These are phyloP conservation scores for Phialophora tarda DNA, from an alignment of 2,329 filamentous ascomycete species.

Conservation along the genomic window DNA sequence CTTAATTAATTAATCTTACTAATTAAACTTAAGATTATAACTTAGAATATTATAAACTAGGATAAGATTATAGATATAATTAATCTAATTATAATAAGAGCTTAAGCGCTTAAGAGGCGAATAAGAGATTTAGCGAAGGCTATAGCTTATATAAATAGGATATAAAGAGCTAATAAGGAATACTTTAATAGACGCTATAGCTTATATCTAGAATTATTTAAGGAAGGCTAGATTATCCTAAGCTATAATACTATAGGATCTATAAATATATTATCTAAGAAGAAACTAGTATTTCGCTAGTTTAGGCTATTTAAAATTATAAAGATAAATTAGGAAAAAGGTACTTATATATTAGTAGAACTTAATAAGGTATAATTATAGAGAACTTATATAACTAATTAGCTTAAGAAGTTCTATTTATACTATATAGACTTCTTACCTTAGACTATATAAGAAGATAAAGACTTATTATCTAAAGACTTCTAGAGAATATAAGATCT, in stretches of 20 bases:
- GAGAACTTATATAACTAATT: neutral
- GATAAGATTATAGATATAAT: neutral
- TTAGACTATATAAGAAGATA: neutral
- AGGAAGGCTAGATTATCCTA: neutral
- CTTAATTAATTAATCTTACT: neutral
- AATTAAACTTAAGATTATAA: constrained; percentile 2
- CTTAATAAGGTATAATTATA: neutral
- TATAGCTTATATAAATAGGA: neutral
- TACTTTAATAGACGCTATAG: constrained; percentile 4
- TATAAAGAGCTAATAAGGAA: neutral
- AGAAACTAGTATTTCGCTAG: constrained; percentile 9
- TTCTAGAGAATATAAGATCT: neutral
- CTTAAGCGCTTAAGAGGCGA: neutral
- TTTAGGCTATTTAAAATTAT: constrained; percentile 7
- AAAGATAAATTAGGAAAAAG: neutral
- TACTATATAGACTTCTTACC: neutral
- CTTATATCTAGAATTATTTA: neutral
- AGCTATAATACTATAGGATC: constrained; percentile 6
- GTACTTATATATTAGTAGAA: neutral
- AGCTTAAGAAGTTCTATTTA: constrained; percentile 6
- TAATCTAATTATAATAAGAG: neutral
- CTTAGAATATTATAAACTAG: constrained; percentile 7
- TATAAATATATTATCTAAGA: constrained; percentile 8
- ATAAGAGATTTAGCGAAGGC: neutral
- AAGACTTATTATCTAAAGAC: neutral